A percentile compares a stretch with the other conserved stretches of the same genome.
Conservation (phyloP, 2,329 filamentous ascomycete genomes). For the Aspergillus alliaceus region DNA sequence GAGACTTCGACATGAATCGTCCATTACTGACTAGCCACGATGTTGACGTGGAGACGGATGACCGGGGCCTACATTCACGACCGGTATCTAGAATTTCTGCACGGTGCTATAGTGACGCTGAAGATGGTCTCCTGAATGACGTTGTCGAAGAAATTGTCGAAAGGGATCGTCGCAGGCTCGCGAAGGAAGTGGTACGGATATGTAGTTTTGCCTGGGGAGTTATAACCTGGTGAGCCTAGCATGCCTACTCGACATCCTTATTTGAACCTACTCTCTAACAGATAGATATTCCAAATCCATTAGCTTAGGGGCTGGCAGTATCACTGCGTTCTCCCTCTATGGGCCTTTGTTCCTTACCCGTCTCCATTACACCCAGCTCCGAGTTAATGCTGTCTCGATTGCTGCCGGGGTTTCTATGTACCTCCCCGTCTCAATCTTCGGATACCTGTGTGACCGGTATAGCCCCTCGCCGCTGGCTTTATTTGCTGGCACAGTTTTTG, state of each 20-base stretch:
- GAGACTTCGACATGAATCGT: conserved; percentile 48
- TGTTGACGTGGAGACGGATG: conserved; percentile 11
- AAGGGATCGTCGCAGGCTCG: conserved; percentile 56
- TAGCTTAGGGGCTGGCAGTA: conserved; percentile 80
- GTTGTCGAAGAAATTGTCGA: conserved; percentile 62
- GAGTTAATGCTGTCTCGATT: conserved; percentile 88
- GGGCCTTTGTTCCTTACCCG: conserved; percentile 84
- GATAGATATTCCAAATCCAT: background rate
- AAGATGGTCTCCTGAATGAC: conserved; percentile 56
- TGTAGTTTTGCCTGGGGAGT: conserved; percentile 62
- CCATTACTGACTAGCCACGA: conserved; percentile 26
- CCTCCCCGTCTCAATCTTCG: conserved; percentile 84
- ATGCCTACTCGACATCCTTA: background rate
- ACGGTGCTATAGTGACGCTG: conserved; percentile 16
- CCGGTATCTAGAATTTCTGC: conserved; percentile 22
- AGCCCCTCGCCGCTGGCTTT: conserved; percentile 77
- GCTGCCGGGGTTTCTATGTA: conserved; percentile 87
- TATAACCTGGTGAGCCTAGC: conserved; percentile 52
- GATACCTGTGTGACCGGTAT: conserved; percentile 86
- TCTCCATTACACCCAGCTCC: conserved; percentile 83
- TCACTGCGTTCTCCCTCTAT: conserved; percentile 92
- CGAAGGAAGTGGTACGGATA: conserved; percentile 53
- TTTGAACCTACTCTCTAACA: background rate
- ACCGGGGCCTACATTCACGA: conserved; percentile 28
- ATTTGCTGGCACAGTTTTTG: conserved; percentile 72